phyloP scores from a whole-genome alignment of 2,329 filamentous ascomycete genomes.

The Onygenales sp. region DNA sequence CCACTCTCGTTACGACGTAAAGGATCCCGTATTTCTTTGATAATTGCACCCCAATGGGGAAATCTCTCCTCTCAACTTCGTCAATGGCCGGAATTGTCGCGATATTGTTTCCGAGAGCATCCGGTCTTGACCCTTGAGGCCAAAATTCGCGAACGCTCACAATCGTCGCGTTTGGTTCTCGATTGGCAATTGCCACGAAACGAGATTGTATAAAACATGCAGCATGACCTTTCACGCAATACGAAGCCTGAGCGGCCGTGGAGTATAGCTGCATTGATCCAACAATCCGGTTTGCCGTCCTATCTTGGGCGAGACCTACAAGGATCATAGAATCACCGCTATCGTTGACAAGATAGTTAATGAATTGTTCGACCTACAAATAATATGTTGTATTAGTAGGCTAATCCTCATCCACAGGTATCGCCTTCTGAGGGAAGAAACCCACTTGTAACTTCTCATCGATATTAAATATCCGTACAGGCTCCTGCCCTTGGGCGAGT shows the following conservation, averaged over 20 bases:
- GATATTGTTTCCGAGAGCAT: no score
- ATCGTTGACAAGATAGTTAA: slow-evolving; percentile 94
- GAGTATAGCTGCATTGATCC: slow-evolving; percentile 97
- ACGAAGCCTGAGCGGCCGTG: slow-evolving; percentile 76
- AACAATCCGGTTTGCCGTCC: slow-evolving; percentile 66
- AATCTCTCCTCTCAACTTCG: slow-evolving; percentile 83
- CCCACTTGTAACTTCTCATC: slow-evolving; percentile 79
- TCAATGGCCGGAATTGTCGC: slow-evolving; percentile 53
- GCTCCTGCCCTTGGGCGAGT: slow-evolving; percentile 69
- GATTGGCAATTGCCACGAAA: slow-evolving; percentile 92
- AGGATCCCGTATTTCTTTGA: slow-evolving; percentile 95
- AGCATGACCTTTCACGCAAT: slow-evolving; percentile 79
- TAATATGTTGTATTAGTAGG: slow-evolving; percentile 2
- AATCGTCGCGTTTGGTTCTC: slow-evolving; percentile 33
- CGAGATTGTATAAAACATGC: slow-evolving; percentile 94
- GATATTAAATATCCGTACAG: slow-evolving; percentile 88
- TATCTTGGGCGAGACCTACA: slow-evolving; percentile 88
- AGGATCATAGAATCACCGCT: slow-evolving; percentile 98
- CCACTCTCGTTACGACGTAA: slow-evolving; percentile 97
- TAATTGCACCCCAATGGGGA: slow-evolving; percentile 95
- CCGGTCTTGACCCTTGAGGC: no score
- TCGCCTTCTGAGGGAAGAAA: slow-evolving; percentile 12
- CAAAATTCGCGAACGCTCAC: no score
- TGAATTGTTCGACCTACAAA: slow-evolving; percentile 58
- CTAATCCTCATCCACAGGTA: no score